Base-by-base conservation (phyloP, 2,329 filamentous ascomycete genomes). In the Raffaelea ambrosiae region DNA sequence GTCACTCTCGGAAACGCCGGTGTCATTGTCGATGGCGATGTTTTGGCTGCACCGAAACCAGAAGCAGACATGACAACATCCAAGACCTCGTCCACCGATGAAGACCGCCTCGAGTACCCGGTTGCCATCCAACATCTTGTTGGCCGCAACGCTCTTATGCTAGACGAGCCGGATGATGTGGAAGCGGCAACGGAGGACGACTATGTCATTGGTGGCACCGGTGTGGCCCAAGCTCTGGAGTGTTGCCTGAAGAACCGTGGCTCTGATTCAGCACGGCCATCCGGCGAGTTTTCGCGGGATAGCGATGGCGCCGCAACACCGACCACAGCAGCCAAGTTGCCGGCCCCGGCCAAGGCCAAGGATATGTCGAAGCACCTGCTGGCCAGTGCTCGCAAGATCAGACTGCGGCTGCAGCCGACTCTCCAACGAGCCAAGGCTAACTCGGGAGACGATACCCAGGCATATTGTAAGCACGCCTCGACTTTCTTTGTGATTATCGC, bases 171-270 rank as follows among this genome's bases (percentile, higher is more conserved):
- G 20, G 81, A 84, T 41, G 77, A 83, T 20, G 73, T 80, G 40
- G 80, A 84, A 3, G 73, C 82, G 11, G 84, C 88, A 7, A 86
- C 89, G 0, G 88, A 95, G 55, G 86, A 95, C 50, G 88, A 96
- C 63, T 97, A 97, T 64, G 89, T 97, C 40, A 93, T 97, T 58
- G 90, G 91, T 19, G 91, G 91, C 16, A 95, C 89, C 1, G 93
- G 91, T 22, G 88, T 98, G 2, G 91, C 95, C 43, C 96, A 95
- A 67, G 93, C 93, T 4, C 72, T 98, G 41, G 83, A 88, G 47
- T 94, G 94, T 58, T 95, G 90, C 59, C 71, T 98, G 44, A 84
- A 88, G 57, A 94, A 95, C 61, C 81, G 86, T 51, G 77, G 79
- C 47, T 76, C 83, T 46, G 82, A 84, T 47, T 78, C 78, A 26